phyloP scores from a whole-genome alignment of 148 eudicot genomes.

The Vaccinium macrocarpon region DNA sequence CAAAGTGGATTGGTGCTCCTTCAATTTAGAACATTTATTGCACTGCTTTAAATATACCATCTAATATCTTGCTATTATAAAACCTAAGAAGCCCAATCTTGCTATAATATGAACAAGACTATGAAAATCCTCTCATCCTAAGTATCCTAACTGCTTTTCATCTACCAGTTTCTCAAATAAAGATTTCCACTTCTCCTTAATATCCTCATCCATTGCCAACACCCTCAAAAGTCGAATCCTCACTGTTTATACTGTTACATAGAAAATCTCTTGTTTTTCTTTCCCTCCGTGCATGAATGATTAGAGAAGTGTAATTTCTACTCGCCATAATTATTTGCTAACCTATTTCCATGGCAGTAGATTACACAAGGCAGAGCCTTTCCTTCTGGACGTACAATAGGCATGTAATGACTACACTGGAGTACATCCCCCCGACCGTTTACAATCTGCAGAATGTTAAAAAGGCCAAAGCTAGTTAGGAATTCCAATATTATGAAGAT shows the following conservation, averaged over 20 bases:
- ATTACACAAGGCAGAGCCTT: conserved; percentile 86
- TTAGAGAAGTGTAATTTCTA: background rate
- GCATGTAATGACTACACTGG: conserved; percentile 84
- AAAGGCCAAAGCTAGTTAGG: conserved; percentile 11
- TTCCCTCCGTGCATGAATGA: background rate
- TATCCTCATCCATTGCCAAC: conserved; percentile 2
- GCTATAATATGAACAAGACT: background rate
- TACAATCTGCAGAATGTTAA: conserved; percentile 51
- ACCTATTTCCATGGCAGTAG: conserved; percentile 99
- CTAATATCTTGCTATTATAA: background rate
- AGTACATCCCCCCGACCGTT: conserved; percentile 81
- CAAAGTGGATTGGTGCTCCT: background rate
- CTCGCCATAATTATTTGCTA: conserved; percentile 21
- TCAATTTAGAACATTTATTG: background rate
- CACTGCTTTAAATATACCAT: background rate
- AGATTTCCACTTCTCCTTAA: background rate
- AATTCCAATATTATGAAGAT: conserved; percentile 5
- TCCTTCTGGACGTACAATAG: conserved; percentile 69
- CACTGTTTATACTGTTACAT: background rate
- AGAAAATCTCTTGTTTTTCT: background rate
- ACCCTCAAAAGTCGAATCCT: background rate
- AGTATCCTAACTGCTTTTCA: background rate
- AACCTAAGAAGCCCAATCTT: background rate
- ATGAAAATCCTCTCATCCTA: background rate
- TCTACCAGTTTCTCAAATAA: background rate